Percentiles rank a stretch among this genome's conserved stretches.
Evolutionary conservation across 192 early-diverging fungal species (phyloP).

Genomic region (Backusella australiensis): DNA sequence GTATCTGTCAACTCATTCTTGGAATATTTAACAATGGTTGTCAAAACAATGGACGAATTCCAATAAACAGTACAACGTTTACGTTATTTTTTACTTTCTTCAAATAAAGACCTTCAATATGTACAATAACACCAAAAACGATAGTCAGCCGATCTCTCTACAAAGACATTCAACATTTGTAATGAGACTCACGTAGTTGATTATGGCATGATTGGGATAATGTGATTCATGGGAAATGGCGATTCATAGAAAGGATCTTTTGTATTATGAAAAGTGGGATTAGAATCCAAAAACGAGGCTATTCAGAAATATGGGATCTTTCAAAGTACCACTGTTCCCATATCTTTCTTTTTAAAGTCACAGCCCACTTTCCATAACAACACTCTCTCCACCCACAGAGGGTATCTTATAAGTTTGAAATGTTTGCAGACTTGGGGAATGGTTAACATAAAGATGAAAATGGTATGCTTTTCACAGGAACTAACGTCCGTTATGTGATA

Average conservation of each 20-base stretch:
- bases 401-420: neutral
- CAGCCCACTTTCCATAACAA: no score
- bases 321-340: no score
- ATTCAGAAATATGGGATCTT: no score
- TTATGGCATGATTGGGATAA: neutral
- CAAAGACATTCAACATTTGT: no score
- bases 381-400: neutral
- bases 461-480: no score
- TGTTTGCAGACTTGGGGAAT: neutral
- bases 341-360: no score
- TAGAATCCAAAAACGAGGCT: no score
- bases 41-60: constrained; percentile 44
- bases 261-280: neutral
- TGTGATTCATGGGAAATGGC: neutral
- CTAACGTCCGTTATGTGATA: neutral
- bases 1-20: constrained; percentile 50
- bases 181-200: neutral
- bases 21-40: constrained; percentile 49
- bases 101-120: neutral
- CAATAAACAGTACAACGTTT: neutral
- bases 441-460: no score
- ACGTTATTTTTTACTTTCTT: neutral
- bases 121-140: neutral
- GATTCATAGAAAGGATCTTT: neutral
- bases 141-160: neutral